Evolutionary conservation across 2,329 filamentous ascomycete species (phyloP).

Genomic region (Monosporascus sp.): DNA sequence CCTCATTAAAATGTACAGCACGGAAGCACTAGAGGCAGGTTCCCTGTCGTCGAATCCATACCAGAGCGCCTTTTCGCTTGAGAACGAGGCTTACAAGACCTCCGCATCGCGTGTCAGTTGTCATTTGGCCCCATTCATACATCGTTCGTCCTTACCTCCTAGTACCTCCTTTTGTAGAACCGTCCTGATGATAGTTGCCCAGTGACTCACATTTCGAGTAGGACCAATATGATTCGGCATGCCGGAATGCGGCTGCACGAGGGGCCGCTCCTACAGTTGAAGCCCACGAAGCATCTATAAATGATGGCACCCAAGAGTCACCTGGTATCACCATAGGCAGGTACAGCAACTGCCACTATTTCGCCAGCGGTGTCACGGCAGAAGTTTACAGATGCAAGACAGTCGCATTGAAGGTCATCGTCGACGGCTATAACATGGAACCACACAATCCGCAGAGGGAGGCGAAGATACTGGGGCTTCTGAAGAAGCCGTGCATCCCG

Average conservation of each 20-base stretch:
- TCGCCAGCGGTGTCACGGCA: constrained; percentile 71
- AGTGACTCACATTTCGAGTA: constrained; percentile 23
- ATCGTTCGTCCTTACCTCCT: constrained; percentile 1
- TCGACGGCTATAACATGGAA: constrained; percentile 62
- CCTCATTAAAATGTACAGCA: constrained; percentile 17
- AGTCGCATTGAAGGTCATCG: constrained; percentile 79
- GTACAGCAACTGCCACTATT: constrained; percentile 47
- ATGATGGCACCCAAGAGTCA: constrained; percentile 9
- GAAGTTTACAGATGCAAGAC: constrained; percentile 67
- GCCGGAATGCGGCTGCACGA: constrained; percentile 23
- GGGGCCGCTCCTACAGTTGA: constrained; percentile 19
- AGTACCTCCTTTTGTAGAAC: background rate
- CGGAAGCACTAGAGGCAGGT: constrained; percentile 15
- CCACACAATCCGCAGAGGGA: constrained; percentile 83
- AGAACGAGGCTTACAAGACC: constrained; percentile 57
- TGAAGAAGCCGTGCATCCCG: constrained; percentile 54
- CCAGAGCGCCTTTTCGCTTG: constrained; percentile 55
- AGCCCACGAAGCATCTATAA: constrained; percentile 7
- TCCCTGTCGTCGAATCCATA: constrained; percentile 17
- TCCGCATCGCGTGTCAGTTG: constrained; percentile 51
- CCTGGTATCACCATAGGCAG: constrained; percentile 45
- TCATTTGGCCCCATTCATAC: background rate
- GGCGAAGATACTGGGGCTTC: constrained; percentile 61
- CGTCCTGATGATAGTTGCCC: constrained; percentile 2
- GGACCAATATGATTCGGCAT: constrained; percentile 53